A percentile compares a stretch with the other conserved stretches of the same genome.
These are phyloP conservation scores for Tanacetum coccineum DNA, from an alignment of 129 eudicot species.

Conservation along the genomic window DNA sequence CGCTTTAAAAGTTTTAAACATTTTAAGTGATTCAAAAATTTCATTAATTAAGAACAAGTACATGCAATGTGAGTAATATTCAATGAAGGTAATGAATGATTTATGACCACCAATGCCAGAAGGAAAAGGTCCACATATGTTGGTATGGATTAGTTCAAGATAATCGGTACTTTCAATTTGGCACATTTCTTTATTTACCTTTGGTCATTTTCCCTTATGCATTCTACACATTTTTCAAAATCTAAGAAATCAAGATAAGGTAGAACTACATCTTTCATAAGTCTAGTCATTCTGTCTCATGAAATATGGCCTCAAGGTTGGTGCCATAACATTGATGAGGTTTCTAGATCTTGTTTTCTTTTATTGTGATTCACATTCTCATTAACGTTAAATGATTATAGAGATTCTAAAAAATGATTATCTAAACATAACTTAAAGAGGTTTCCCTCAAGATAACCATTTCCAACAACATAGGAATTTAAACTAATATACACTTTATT, in stretches of 20 bases:
- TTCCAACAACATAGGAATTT: not conserved
- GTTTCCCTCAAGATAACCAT: not conserved
- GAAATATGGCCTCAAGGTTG: too few species aligned
- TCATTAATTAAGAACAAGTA: not conserved
- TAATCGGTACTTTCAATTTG: too few species aligned
- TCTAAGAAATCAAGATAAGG: not conserved
- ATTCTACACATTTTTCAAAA: not conserved
- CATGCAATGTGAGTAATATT: not conserved
- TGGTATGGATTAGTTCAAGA: not conserved
- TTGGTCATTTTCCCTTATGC: not conserved
- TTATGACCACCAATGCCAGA: not conserved
- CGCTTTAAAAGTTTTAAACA: not conserved
- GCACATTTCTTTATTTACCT: not conserved
- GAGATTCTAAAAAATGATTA: not conserved
- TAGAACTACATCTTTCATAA: not conserved
- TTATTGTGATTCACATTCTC: not conserved
- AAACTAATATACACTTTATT: not conserved
- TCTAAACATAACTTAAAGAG: not conserved
- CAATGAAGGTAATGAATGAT: not conserved
- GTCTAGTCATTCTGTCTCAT: not conserved
- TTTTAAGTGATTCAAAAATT: not conserved
- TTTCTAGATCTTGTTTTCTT: not conserved
- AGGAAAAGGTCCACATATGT: not conserved
- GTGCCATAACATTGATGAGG: too few species aligned
- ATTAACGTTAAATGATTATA: too few species aligned